Evolutionary conservation across 139 green algal species (phyloP).

Genomic region (Chlamydomonas sp.): DNA sequence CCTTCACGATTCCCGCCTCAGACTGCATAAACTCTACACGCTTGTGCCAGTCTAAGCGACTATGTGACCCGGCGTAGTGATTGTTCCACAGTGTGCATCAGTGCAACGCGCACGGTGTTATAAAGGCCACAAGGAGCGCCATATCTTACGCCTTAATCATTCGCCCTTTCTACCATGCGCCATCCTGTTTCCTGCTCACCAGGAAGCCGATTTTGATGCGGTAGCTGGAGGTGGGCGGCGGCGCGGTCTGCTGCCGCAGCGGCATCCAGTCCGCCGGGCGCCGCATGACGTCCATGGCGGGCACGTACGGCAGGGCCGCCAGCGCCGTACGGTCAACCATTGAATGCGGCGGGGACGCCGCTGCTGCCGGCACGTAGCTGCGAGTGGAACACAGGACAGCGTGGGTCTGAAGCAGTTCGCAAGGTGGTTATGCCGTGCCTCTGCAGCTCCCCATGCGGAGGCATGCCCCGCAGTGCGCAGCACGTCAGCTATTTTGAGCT

Average conservation of each 20-base stretch:
- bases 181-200: not conserved
- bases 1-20: not conserved
- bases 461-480: not conserved
- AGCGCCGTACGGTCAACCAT: no score
- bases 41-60: no score
- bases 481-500: no score
- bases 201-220: slow-evolving; percentile 2
- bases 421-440: no score
- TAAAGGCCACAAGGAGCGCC: no score
- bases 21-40: not conserved
- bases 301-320: no score
- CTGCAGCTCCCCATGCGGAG: no score
- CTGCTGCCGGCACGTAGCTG: not conserved
- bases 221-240: not conserved
- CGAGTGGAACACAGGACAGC: not conserved
- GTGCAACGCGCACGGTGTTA: not conserved
- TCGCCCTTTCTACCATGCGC: no score
- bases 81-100: not conserved
- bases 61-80: not conserved
- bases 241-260: not conserved
- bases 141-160: no score
- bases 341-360: no score
- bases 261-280: not conserved
- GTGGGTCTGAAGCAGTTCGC: no score
- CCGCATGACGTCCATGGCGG: no score